Evolutionary conservation across 805 yeast genomes (phyloP).

Genomic region (Teunomyces stri): DNA sequence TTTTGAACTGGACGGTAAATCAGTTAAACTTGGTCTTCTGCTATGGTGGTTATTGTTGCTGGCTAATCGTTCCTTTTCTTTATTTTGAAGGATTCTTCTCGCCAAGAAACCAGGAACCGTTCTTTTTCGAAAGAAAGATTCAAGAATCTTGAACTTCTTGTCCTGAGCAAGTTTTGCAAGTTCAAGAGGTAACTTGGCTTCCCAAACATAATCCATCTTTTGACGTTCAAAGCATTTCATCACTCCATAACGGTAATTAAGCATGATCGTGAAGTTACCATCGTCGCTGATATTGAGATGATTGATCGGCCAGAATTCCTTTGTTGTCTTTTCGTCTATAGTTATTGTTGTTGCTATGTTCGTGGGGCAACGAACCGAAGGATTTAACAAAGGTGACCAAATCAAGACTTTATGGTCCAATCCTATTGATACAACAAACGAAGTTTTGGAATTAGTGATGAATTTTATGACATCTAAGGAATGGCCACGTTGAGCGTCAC

Average conservation of each 20-base stretch:
- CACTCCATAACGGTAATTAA: conserved; percentile 47
- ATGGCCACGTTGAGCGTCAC: conserved; percentile 45
- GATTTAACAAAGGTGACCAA: conserved; percentile 63
- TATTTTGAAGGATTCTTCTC: conserved; percentile 28
- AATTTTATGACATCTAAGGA: conserved; percentile 61
- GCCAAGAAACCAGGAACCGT: conserved; percentile 48
- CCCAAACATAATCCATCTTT: conserved; percentile 58
- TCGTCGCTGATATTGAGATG: conserved; percentile 55
- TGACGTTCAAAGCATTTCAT: conserved; percentile 62
- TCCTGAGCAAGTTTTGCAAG: conserved; percentile 12
- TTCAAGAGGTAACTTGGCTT: conserved; percentile 39
- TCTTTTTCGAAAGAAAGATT: conserved; percentile 58
- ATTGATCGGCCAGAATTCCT: conserved; percentile 61
- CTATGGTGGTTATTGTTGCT: conserved; percentile 1
- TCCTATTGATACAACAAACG: conserved; percentile 69
- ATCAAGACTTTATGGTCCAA: conserved; percentile 68
- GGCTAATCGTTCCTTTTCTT: conserved; percentile 11
- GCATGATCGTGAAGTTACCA: conserved; percentile 57
- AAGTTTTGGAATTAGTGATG: conserved; percentile 54
- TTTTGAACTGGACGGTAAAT: conserved; percentile 17
- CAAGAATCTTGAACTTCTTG: conserved; percentile 42
- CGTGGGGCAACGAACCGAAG: conserved; percentile 17
- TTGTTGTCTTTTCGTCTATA: conserved; percentile 22
- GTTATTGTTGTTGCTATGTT: conserved; percentile 42
- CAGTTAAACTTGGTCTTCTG: conserved; percentile 35